phyloP scores from a whole-genome alignment of 2,329 filamentous ascomycete genomes.

The Diplodia corticola region DNA sequence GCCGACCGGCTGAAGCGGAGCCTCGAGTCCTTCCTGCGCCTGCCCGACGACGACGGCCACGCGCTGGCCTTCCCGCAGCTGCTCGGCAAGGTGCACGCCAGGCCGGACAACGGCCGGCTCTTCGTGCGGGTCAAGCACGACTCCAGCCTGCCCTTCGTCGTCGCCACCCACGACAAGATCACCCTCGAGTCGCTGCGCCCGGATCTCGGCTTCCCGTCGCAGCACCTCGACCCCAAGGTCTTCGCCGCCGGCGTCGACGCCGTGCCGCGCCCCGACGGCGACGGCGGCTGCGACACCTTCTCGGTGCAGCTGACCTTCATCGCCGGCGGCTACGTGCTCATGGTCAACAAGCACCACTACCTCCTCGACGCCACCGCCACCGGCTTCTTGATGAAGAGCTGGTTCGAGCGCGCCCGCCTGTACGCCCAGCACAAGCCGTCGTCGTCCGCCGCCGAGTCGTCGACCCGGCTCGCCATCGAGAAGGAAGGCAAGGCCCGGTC shows the following conservation, averaged over 20 bases:
- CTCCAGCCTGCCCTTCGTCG: background rate
- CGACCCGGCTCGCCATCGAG: background rate
- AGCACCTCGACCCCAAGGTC: background rate
- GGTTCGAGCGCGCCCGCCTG: background rate
- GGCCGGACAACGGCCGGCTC: background rate
- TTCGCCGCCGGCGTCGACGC: background rate
- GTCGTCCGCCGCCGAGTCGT: background rate
- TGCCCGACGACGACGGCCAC: background rate
- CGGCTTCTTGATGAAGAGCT: slow-evolving; percentile 4
- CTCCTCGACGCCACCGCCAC: slow-evolving; percentile 3
- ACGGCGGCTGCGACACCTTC: slow-evolving; percentile 4
- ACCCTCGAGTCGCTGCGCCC: background rate
- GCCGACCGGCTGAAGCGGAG: background rate
- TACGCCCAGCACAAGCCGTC: background rate
- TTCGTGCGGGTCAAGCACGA: background rate
- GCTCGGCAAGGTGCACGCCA: background rate
- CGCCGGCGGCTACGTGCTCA: background rate
- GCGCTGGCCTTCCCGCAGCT: background rate
- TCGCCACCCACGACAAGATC: background rate
- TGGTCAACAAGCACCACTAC: slow-evolving; percentile 9
- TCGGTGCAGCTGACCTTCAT: slow-evolving; percentile 4
- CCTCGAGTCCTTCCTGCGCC: background rate
- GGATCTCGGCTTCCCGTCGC: background rate
- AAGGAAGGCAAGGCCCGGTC: background rate
- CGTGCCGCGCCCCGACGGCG: background rate